A percentile compares a stretch with the other conserved stretches of the same genome.
These are phyloP conservation scores for Tylopilus vinaceipallidus DNA, from an alignment of 768 basidiomycete genomes.

Conservation along the genomic window DNA sequence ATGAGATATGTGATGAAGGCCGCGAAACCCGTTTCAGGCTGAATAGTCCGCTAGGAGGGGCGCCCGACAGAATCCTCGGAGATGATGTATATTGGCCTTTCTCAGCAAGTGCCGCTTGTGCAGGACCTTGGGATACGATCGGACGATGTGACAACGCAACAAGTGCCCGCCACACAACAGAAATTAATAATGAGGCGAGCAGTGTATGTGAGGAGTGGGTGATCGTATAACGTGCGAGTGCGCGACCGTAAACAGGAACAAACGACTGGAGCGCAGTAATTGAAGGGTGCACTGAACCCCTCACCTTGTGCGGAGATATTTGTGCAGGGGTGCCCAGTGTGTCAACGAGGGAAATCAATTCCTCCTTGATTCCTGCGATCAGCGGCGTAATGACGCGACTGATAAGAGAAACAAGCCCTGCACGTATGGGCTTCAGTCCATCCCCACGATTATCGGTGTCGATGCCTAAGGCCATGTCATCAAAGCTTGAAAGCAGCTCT, in stretches of 20 bases:
- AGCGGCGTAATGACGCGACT: conserved; percentile 66
- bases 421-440: conserved; percentile 65
- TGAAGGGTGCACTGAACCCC: conserved; percentile 47
- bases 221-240: conserved; percentile 54
- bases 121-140: conserved; percentile 42
- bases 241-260: conserved; percentile 62
- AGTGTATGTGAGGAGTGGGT: conserved; percentile 54
- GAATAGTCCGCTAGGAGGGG: conserved; percentile 59
- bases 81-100: conserved; percentile 43
- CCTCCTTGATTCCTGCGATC: conserved; percentile 56
- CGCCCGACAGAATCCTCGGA: conserved; percentile 49
- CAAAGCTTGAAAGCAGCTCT: conserved; percentile 70
- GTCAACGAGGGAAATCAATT: conserved; percentile 59
- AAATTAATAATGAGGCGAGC: conserved; percentile 71
- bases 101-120: conserved; percentile 26
- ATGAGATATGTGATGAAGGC: conserved; percentile 55
- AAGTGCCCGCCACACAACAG: conserved; percentile 69
- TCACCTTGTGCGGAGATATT: conserved; percentile 18
- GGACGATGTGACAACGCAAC: conserved; percentile 68
- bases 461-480: conserved; percentile 59
- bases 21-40: conserved; percentile 63
- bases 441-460: conserved; percentile 64
- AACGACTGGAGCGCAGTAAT: conserved; percentile 54
- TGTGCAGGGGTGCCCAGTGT: conserved; percentile 52
- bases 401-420: conserved; percentile 66